Conservation (phyloP, 257 asterid genomes). For the Scutellaria galericulata region DNA sequence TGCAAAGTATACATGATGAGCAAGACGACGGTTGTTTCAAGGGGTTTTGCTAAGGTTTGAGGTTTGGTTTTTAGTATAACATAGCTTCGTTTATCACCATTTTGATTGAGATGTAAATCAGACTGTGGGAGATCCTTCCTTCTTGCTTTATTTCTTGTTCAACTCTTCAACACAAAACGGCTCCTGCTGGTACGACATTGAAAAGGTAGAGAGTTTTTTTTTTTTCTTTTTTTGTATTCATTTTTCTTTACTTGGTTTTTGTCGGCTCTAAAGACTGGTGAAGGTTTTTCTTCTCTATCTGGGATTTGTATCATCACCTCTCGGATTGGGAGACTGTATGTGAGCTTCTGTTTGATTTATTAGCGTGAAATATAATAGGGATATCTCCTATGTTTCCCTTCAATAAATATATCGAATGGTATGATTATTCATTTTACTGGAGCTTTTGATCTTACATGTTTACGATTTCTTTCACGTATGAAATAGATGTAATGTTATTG, state of each 20-base stretch:
- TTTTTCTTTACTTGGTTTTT: slow-evolving; percentile 38
- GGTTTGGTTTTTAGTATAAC: slow-evolving; percentile 54
- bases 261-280: slow-evolving; percentile 48
- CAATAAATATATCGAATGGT: slow-evolving; percentile 51
- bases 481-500: no score
- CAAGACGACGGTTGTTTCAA: slow-evolving; percentile 45
- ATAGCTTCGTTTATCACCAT: slow-evolving; percentile 53
- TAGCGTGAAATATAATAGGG: slow-evolving; percentile 65
- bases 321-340: slow-evolving; percentile 52
- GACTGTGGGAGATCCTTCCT: slow-evolving; percentile 48
- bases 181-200: slow-evolving; percentile 46
- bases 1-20: slow-evolving; percentile 47
- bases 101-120: slow-evolving; percentile 72
- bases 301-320: slow-evolving; percentile 47
- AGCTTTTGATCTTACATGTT: slow-evolving; percentile 36
- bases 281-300: slow-evolving; percentile 39
- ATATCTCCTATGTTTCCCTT: slow-evolving; percentile 52
- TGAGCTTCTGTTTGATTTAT: slow-evolving; percentile 60
- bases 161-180: slow-evolving; percentile 48
- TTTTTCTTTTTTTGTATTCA: slow-evolving; percentile 44
- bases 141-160: slow-evolving; percentile 55
- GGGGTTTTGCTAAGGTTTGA: slow-evolving; percentile 56
- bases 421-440: slow-evolving; percentile 47
- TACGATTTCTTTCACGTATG: slow-evolving; percentile 8
- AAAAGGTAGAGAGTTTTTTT: slow-evolving; percentile 45